Base-by-base conservation (phyloP, 208 protist species). In the Acanthamoeba sp. region DNA sequence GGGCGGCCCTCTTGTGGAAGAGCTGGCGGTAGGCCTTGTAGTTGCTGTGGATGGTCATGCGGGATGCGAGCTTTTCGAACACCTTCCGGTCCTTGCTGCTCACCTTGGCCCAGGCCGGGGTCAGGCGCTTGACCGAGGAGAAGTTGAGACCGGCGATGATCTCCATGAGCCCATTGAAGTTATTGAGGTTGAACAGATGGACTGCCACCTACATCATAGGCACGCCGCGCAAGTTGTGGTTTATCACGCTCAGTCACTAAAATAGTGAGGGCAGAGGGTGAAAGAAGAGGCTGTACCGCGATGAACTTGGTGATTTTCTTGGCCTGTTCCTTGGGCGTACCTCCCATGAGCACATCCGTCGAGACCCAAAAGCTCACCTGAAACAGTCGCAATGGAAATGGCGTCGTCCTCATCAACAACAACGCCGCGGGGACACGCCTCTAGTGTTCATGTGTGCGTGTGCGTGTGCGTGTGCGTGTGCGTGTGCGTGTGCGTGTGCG, bases 151-250 rank as follows among this genome's bases (percentile, higher is more conserved):
- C 76, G 42, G 76, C 76, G 2, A 85, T 34, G 45, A 85, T 36
- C 45, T 85, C 76, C 76, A 85, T 85, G 29, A 85, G 76, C 22
- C 76, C 76, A 18, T 85, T 85, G 76, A 85, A 85, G 76, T 85
- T 85, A 42, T 85, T 50, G 29, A 85, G 20, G 42, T 85, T 85
- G 76, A 40, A 85, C 42, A 85, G 42, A 57, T 85, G 76, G 3
- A 85, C 45, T 18, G 76, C 76, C 38, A 85, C 76, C 76, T 85
- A 9, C 22, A 18, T 9, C 6, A 2, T 16, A 64, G 6, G 6
- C 64, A 38, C 64, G 36, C 27, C 3, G 16, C 57, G 22, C 57
- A 20, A 3, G 57, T 4, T 3, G 57, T 6, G 14, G 7, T 6
- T 18, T 64, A 2, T 6, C 16, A 38, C 32, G 69, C 10, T 48